These are phyloP conservation scores for Neofusicoccum sp. DNA, from an alignment of 2,329 filamentous ascomycete species.

Conservation along the genomic window DNA sequence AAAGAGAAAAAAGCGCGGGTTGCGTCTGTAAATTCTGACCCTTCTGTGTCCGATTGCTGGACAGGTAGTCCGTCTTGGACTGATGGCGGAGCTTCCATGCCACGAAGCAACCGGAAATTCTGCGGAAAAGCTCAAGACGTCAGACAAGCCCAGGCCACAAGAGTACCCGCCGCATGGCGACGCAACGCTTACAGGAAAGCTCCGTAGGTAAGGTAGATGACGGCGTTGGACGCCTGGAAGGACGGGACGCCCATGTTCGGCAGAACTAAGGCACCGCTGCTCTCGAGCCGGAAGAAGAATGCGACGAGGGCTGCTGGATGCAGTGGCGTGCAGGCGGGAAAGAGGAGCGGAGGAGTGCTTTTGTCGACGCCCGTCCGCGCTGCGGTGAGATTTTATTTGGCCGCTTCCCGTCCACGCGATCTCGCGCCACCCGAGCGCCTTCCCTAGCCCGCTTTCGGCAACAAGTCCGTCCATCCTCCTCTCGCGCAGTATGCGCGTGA, in stretches of 20 bases:
- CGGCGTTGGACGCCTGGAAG: slow-evolving; percentile 75
- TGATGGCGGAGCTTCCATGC: slow-evolving; percentile 63
- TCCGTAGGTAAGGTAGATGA: slow-evolving; percentile 80
- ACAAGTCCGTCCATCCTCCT: slow-evolving; percentile 4
- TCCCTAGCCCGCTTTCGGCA: slow-evolving; percentile 13
- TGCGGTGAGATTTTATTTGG: slow-evolving; percentile 17
- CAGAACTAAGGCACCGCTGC: not conserved
- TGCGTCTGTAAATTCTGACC: slow-evolving; percentile 57
- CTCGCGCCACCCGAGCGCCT: slow-evolving; percentile 16
- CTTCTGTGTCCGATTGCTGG: slow-evolving; percentile 80
- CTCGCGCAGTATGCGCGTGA: slow-evolving; percentile 11
- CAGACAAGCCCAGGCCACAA: not conserved
- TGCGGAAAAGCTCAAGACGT: slow-evolving; percentile 39
- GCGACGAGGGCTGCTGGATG: not conserved
- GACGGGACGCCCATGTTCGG: slow-evolving; percentile 72
- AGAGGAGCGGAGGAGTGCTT: not conserved
- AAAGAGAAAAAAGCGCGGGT: not conserved
- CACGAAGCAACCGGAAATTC: slow-evolving; percentile 63
- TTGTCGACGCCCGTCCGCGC: not conserved
- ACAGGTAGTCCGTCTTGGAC: slow-evolving; percentile 70
- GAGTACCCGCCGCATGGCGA: not conserved
- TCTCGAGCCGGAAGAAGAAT: not conserved
- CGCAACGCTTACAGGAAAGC: slow-evolving; percentile 66
- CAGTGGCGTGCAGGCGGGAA: not conserved
- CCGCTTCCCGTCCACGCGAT: slow-evolving; percentile 3